Conservation (phyloP, 2,329 filamentous ascomycete genomes). For the Fusarium sp. region DNA sequence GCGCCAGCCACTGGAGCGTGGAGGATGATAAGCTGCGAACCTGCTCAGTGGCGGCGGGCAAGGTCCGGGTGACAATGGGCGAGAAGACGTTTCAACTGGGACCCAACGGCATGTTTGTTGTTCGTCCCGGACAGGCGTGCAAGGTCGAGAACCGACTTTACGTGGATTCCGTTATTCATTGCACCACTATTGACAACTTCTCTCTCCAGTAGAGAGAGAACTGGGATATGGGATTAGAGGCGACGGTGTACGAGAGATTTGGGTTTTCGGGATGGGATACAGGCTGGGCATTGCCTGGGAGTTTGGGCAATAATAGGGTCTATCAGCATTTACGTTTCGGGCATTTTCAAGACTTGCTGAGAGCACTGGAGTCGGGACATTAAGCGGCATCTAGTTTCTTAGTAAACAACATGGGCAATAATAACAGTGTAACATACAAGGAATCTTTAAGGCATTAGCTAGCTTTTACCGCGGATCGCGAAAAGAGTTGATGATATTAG, state of each 20-base stretch:
- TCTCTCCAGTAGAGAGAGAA: conserved; percentile 13
- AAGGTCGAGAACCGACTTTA: conserved; percentile 55
- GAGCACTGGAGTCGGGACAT: not conserved
- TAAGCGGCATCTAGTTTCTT: not conserved
- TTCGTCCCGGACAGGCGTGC: conserved; percentile 51
- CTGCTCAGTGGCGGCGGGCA: conserved; percentile 53
- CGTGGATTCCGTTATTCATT: conserved; percentile 54
- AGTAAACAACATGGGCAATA: not conserved
- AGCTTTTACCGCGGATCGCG: not conserved
- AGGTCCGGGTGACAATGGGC: conserved; percentile 51
- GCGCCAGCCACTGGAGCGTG: conserved; percentile 44
- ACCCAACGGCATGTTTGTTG: conserved; percentile 54
- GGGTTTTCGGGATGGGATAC: not conserved
- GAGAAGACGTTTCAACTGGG: conserved; percentile 53
- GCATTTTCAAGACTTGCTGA: not conserved
- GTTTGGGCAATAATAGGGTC: not conserved
- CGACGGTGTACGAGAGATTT: conserved; percentile 10
- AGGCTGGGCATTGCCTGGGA: not conserved
- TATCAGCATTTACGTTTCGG: not conserved
- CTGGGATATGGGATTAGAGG: not conserved
- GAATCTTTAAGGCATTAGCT: not conserved
- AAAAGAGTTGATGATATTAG: not conserved
- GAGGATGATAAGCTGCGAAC: conserved; percentile 48
- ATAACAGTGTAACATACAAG: not conserved
- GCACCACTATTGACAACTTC: conserved; percentile 47